Evolutionary conservation across 2,329 filamentous ascomycete species (phyloP).

Genomic region (Aspergillus floridensis): DNA sequence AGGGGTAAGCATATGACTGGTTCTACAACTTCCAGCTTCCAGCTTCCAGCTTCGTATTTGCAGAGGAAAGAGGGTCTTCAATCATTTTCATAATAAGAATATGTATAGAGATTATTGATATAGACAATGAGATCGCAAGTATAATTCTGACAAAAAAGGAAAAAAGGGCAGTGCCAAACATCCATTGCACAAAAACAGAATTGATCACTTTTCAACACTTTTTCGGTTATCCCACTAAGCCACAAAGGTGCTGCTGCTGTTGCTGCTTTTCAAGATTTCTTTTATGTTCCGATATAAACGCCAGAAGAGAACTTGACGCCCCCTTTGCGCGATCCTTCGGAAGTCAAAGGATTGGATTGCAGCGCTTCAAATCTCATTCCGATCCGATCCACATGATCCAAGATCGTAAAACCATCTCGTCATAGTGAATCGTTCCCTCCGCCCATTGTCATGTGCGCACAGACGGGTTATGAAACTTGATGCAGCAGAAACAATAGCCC

Average conservation of each 20-base stretch:
- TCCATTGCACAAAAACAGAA: background rate
- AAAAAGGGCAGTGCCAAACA: background rate
- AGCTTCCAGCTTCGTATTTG: background rate
- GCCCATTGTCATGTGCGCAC: conserved; percentile 10
- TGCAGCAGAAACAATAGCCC: conserved; percentile 6
- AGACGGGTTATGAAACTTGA: conserved; percentile 7
- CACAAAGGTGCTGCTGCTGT: background rate
- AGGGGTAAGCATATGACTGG: background rate
- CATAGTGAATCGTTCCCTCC: background rate
- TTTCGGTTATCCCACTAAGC: background rate
- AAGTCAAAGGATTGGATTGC: background rate
- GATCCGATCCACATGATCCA: background rate
- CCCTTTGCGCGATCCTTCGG: background rate
- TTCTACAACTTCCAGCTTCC: background rate
- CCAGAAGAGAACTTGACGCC: background rate
- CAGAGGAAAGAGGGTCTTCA: background rate
- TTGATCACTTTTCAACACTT: background rate
- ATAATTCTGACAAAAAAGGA: background rate
- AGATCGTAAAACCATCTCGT: background rate
- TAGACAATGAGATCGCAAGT: background rate
- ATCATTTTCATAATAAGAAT: background rate
- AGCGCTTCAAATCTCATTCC: background rate
- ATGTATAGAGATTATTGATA: background rate
- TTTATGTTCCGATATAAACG: background rate
- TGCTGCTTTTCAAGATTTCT: background rate